Conservation (phyloP, 768 basidiomycete genomes). For the Psilocybe sp. region DNA sequence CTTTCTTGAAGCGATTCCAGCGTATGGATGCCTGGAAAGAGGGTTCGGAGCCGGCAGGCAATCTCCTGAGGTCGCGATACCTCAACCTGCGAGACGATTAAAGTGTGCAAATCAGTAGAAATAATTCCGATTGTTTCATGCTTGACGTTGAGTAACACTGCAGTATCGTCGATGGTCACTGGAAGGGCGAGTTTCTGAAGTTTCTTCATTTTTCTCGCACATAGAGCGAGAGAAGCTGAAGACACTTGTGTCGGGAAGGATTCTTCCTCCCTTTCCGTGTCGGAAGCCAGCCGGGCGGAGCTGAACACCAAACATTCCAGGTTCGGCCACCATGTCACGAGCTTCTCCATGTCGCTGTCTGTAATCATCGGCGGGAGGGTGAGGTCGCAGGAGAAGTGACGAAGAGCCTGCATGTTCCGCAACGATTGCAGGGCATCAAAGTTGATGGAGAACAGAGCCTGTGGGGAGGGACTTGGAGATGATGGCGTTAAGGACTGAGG, state of each 20-base stretch:
- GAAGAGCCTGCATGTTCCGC: constrained; percentile 29
- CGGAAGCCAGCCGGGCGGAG: constrained; percentile 21
- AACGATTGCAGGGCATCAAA: constrained; percentile 34
- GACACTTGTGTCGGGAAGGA: constrained; percentile 18
- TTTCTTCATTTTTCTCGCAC: constrained; percentile 23
- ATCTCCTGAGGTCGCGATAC: too few species aligned
- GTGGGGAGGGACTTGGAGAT: background rate
- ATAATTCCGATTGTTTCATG: too few species aligned
- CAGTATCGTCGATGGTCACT: too few species aligned
- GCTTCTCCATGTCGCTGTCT: constrained; percentile 34
- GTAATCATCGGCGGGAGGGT: constrained; percentile 34
- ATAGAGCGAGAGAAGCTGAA: constrained; percentile 20
- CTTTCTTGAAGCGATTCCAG: too few species aligned
- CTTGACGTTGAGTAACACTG: too few species aligned
- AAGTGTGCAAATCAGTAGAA: too few species aligned
- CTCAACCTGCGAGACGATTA: too few species aligned
- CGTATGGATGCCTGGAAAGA: too few species aligned
- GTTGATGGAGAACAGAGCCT: constrained; percentile 9
- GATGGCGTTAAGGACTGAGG: constrained; percentile 6
- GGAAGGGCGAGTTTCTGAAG: constrained; percentile 21
- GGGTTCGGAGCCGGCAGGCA: too few species aligned
- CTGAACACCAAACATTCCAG: constrained; percentile 43
- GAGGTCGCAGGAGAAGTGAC: constrained; percentile 35
- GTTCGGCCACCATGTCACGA: constrained; percentile 44
- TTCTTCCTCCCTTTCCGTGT: constrained; percentile 8